phyloP scores from a whole-genome alignment of 2,329 filamentous ascomycete genomes.

The Ophiostoma sp. region DNA sequence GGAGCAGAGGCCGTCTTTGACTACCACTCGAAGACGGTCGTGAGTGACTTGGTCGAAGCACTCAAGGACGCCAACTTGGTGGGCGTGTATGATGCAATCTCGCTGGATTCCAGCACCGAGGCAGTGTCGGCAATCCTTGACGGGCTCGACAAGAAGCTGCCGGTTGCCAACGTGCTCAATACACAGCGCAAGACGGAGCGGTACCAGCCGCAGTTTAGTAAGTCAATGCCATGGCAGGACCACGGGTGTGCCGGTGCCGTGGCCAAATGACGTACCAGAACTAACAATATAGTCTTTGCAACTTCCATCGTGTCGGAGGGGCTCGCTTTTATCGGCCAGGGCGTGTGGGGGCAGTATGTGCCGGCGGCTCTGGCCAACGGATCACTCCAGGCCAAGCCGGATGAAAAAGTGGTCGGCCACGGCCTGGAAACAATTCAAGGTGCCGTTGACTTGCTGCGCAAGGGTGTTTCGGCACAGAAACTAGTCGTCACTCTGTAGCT shows the following conservation, averaged over 20 bases:
- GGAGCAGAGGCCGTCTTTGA: neutral
- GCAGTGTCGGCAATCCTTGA: neutral
- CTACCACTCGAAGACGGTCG: neutral
- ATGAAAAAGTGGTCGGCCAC: neutral
- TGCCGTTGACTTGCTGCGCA: neutral
- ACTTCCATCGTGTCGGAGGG: neutral
- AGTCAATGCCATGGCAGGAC: neutral
- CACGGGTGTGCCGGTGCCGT: no score
- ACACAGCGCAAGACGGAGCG: neutral
- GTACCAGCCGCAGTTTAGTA: neutral
- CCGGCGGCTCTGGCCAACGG: neutral
- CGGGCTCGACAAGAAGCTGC: slow-evolving; percentile 1
- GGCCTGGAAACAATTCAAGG: neutral
- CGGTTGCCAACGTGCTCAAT: neutral
- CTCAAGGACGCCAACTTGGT: neutral
- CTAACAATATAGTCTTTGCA: neutral
- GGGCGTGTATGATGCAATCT: neutral
- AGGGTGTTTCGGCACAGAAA: neutral
- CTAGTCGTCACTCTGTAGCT: neutral
- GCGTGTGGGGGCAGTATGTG: neutral
- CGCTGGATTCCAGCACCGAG: neutral
- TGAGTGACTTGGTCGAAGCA: neutral
- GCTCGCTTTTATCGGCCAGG: neutral
- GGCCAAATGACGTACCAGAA: neutral
- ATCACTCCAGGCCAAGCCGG: neutral